Evolutionary conservation across 2,329 filamentous ascomycete species (phyloP).

Genomic region (Boeremia exigua): DNA sequence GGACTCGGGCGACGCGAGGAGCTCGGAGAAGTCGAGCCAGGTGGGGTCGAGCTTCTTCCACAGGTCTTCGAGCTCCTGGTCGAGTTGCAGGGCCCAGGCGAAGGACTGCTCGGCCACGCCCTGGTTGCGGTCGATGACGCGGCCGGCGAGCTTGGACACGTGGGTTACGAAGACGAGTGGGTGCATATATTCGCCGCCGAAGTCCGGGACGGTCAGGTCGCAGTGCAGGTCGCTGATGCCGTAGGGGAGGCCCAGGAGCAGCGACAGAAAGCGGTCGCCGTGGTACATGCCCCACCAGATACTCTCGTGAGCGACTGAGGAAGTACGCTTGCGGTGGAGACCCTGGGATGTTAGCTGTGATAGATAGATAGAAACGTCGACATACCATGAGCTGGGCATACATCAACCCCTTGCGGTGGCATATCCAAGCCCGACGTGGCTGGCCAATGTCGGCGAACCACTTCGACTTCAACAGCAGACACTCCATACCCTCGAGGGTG

Average conservation of each 20-base stretch:
- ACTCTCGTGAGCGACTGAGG: conserved; percentile 42
- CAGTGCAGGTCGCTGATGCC: conserved; percentile 50
- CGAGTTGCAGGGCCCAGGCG: conserved; percentile 50
- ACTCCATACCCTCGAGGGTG: conserved; percentile 61
- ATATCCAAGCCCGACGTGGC: conserved; percentile 62
- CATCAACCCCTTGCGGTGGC: conserved; percentile 58
- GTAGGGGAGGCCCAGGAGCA: conserved; percentile 62
- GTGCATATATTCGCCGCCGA: conserved; percentile 36
- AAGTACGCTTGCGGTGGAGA: conserved; percentile 46
- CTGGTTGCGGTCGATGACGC: conserved; percentile 54
- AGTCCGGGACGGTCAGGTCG: conserved; percentile 40
- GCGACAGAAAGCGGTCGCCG: conserved; percentile 58
- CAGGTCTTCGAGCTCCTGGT: conserved; percentile 52
- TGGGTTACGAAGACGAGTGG: conserved; percentile 44
- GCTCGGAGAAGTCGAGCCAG: conserved; percentile 48
- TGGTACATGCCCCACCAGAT: conserved; percentile 51
- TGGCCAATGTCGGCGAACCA: conserved; percentile 62
- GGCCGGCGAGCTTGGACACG: conserved; percentile 49
- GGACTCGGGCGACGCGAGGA: conserved; percentile 33
- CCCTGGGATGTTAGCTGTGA: conserved; percentile 37
- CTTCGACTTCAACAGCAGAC: conserved; percentile 58
- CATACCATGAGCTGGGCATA: conserved; percentile 61
- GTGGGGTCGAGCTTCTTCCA: conserved; percentile 45
- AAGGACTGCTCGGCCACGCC: conserved; percentile 43
- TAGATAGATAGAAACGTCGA: too few species aligned